phyloP scores from a whole-genome alignment of 371 early-diverging fungal species.

The Mortierella sp. region DNA sequence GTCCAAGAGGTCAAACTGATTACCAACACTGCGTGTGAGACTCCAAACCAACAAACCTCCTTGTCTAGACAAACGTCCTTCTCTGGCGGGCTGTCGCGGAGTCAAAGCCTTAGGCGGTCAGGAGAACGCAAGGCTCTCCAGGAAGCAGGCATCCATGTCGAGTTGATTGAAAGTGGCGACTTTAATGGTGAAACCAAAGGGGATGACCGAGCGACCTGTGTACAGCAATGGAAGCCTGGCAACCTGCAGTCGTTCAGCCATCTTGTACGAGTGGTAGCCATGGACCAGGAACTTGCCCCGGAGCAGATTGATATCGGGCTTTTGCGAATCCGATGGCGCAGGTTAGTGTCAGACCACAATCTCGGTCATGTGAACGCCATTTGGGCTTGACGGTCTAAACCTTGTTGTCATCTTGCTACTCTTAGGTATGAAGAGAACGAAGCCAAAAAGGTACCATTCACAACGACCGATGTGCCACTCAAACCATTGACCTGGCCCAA shows the following conservation, averaged over 20 bases:
- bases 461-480: slow-evolving; percentile 29
- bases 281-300: slow-evolving; percentile 35
- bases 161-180: slow-evolving; percentile 18
- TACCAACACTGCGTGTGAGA: slow-evolving; percentile 14
- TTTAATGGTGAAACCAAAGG: not conserved
- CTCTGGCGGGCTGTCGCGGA: slow-evolving; percentile 19
- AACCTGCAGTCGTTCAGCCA: slow-evolving; percentile 40
- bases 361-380: no score
- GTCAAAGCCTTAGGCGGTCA: slow-evolving; percentile 26
- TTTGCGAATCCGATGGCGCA: slow-evolving; percentile 39
- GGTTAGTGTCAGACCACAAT: slow-evolving; percentile 27
- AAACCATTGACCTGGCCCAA: slow-evolving; percentile 31
- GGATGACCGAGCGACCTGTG: not conserved
- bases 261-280: slow-evolving; percentile 22
- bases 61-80: slow-evolving; percentile 1
- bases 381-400: no score
- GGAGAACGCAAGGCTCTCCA: slow-evolving; percentile 26
- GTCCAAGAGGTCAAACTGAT: slow-evolving; percentile 46
- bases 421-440: slow-evolving; percentile 23
- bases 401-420: no score
- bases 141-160: slow-evolving; percentile 35
- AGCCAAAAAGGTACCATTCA: slow-evolving; percentile 14
- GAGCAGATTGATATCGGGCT: slow-evolving; percentile 49
- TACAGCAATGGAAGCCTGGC: slow-evolving; percentile 30
- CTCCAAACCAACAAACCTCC: not conserved